phyloP scores from a whole-genome alignment of 2,329 filamentous ascomycete species.

The Epichloe gansuensis region DNA sequence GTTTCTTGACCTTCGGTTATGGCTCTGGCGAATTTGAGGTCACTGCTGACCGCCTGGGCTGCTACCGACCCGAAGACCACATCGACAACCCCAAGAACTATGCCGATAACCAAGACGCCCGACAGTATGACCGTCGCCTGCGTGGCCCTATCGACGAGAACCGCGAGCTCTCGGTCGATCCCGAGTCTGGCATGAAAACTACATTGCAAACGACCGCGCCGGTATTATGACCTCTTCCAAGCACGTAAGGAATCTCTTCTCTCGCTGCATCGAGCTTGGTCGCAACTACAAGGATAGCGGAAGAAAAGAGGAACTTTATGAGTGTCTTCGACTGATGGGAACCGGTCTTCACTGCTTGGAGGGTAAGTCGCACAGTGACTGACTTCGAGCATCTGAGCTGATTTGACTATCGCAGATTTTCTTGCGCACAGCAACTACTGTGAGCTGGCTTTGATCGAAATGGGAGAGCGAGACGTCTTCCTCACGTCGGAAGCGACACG shows the following conservation, averaged over 20 bases:
- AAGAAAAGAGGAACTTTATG: conserved; percentile 63
- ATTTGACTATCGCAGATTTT: conserved; percentile 46
- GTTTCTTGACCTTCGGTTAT: conserved; percentile 81
- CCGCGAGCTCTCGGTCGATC: conserved; percentile 68
- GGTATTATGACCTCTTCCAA: conserved; percentile 72
- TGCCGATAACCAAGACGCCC: conserved; percentile 76
- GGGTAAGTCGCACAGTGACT: conserved; percentile 27
- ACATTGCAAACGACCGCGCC: conserved; percentile 75
- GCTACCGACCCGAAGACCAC: conserved; percentile 67
- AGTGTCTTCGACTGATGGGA: conserved; percentile 75
- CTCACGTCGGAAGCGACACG: conserved; percentile 72
- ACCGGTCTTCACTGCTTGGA: conserved; percentile 85
- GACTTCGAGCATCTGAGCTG: background rate
- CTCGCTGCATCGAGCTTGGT: conserved; percentile 65
- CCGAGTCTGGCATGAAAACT: conserved; percentile 70
- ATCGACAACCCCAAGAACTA: conserved; percentile 79
- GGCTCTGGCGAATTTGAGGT: conserved; percentile 78
- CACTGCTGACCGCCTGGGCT: conserved; percentile 68
- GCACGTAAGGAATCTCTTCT: conserved; percentile 64
- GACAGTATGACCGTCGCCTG: conserved; percentile 67
- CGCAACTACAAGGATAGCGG: conserved; percentile 51
- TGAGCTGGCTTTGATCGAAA: conserved; percentile 76
- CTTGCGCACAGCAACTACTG: conserved; percentile 89
- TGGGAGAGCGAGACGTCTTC: conserved; percentile 76
- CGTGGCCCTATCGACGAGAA: conserved; percentile 71